Conservation (phyloP, 208 protist genomes). For the Crithidia fasciculata region DNA sequence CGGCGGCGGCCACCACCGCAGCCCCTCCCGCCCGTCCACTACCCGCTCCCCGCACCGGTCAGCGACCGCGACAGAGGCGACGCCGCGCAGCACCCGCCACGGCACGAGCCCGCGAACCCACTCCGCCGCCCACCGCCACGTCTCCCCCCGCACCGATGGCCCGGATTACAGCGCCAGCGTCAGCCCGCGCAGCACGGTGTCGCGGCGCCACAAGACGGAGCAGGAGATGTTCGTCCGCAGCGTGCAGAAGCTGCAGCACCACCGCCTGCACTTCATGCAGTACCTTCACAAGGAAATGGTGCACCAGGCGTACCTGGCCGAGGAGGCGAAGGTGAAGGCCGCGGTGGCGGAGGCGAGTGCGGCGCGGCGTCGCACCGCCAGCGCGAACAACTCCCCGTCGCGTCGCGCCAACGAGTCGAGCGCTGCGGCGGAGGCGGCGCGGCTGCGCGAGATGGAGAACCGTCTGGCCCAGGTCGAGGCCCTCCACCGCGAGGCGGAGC, state of each 20-base stretch:
- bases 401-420: slow-evolving; percentile 22
- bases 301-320: slow-evolving; percentile 77
- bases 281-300: slow-evolving; percentile 88
- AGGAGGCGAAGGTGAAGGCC: slow-evolving; percentile 67
- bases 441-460: slow-evolving; percentile 76
- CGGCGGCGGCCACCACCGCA: slow-evolving; percentile 14
- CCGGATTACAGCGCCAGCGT: slow-evolving; percentile 35
- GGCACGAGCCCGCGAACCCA: slow-evolving; percentile 9
- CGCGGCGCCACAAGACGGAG: slow-evolving; percentile 30
- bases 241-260: slow-evolving; percentile 76
- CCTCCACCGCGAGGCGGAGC: slow-evolving; percentile 67
- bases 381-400: slow-evolving; percentile 18
- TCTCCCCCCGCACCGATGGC: slow-evolving; percentile 11
- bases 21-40: slow-evolving; percentile 9
- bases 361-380: slow-evolving; percentile 21
- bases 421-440: slow-evolving; percentile 44
- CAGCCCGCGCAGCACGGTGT: slow-evolving; percentile 34
- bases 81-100: slow-evolving; percentile 11
- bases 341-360: slow-evolving; percentile 22
- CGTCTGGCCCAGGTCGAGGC: slow-evolving; percentile 70
- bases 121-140: slow-evolving; percentile 12
- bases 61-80: not conserved
- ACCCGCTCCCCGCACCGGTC: slow-evolving; percentile 3
- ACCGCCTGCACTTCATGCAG: slow-evolving; percentile 86
- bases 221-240: slow-evolving; percentile 60